Evolutionary conservation across 805 yeast genomes (phyloP).

Genomic region (Wickerhamiella hasegawae): DNA sequence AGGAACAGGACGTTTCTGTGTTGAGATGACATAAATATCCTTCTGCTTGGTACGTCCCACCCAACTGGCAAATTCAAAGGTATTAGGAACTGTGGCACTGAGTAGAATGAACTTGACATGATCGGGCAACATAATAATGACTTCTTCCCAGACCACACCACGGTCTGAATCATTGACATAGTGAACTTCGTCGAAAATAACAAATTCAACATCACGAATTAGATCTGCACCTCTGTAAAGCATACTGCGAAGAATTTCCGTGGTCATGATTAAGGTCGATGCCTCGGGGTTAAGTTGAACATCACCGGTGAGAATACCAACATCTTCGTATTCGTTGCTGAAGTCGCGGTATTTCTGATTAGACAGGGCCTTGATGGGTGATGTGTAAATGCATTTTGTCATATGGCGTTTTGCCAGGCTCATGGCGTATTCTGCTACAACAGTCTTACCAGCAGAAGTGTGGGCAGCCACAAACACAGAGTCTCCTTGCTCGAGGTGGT

Average conservation of each 20-base stretch:
- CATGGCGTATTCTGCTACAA: slow-evolving; percentile 91
- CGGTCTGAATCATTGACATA: slow-evolving; percentile 93
- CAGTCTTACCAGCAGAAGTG: slow-evolving; percentile 96
- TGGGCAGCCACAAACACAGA: slow-evolving; percentile 98
- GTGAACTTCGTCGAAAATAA: slow-evolving; percentile 94
- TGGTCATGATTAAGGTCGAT: slow-evolving; percentile 90
- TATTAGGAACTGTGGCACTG: slow-evolving; percentile 98
- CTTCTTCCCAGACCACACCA: slow-evolving; percentile 99
- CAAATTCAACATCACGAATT: slow-evolving; percentile 93
- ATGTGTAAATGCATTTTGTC: slow-evolving; percentile 93
- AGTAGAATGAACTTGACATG: slow-evolving; percentile 82
- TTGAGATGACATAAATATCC: slow-evolving; percentile 89
- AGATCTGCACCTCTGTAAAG: slow-evolving; percentile 91
- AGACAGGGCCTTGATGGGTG: slow-evolving; percentile 84
- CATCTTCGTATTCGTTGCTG: slow-evolving; percentile 65
- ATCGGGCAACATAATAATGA: slow-evolving; percentile 92
- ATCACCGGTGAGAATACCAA: slow-evolving; percentile 93
- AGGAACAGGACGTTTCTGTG: slow-evolving; percentile 95
- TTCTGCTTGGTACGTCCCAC: slow-evolving; percentile 93
- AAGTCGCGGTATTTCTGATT: slow-evolving; percentile 86
- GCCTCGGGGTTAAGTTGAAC: slow-evolving; percentile 97
- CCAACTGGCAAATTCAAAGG: slow-evolving; percentile 96
- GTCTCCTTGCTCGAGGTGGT: slow-evolving; percentile 92
- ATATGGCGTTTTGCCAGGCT: slow-evolving; percentile 91
- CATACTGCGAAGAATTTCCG: slow-evolving; percentile 91